These are phyloP conservation scores for Ceratobasidium sp. DNA, from an alignment of 1,284 basidiomycete species.

Conservation along the genomic window DNA sequence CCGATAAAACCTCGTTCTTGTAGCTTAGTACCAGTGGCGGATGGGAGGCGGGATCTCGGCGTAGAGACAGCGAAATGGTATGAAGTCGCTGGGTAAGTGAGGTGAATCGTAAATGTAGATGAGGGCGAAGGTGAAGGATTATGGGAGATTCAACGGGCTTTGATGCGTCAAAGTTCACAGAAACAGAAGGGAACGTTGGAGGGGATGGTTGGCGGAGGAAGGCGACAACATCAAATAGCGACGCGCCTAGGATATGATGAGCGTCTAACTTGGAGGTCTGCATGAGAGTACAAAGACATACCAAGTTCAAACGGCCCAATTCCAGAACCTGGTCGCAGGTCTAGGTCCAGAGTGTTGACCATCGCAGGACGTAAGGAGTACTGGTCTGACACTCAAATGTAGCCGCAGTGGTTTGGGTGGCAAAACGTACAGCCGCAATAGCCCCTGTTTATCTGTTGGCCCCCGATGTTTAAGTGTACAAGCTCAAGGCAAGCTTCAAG, in stretches of 20 bases:
- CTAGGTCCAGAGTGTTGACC: constrained; percentile 57
- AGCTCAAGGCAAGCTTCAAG: no score
- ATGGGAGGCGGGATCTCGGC: constrained; percentile 54
- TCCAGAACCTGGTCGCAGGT: constrained; percentile 77
- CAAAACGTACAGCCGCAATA: not conserved
- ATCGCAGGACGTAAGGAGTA: constrained; percentile 5
- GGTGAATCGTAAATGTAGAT: constrained; percentile 81
- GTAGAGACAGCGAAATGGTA: constrained; percentile 71
- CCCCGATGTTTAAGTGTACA: no score
- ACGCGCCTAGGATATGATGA: constrained; percentile 61
- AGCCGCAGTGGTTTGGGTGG: not conserved
- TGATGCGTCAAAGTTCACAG: constrained; percentile 79
- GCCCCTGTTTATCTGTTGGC: no score
- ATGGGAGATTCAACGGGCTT: constrained; percentile 71
- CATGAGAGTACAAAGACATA: constrained; percentile 44
- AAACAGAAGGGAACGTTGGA: constrained; percentile 74
- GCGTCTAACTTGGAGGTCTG: not conserved
- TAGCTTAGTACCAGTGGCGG: constrained; percentile 40
- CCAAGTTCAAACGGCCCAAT: constrained; percentile 81
- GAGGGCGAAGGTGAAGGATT: constrained; percentile 76
- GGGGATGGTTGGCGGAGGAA: constrained; percentile 54
- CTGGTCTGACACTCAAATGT: not conserved
- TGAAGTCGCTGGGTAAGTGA: constrained; percentile 75
- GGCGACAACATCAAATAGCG: constrained; percentile 81
- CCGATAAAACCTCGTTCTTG: constrained; percentile 67